Conservation (phyloP, 345 rosid genomes). For the Angophora floribunda region DNA sequence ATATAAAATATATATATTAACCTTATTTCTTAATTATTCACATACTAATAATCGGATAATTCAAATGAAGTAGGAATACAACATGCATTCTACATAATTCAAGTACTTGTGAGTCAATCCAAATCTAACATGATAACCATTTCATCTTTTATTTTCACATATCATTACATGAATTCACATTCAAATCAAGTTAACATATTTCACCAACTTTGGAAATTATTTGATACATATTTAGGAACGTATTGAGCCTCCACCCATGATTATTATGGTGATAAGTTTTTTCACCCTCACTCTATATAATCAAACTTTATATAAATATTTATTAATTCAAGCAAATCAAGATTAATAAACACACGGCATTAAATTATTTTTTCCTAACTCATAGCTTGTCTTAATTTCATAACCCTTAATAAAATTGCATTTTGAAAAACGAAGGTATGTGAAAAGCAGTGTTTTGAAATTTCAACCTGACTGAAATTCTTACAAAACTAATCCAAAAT, state of each 20-base stretch:
- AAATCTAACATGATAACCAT: neutral
- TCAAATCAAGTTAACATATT: neutral
- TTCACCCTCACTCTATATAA: neutral
- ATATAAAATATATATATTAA: too few species aligned
- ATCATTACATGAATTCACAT: neutral
- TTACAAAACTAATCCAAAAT: rapidly evolving
- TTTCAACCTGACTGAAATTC: too few species aligned
- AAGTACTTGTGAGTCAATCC: neutral
- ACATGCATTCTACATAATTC: neutral
- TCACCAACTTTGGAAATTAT: too few species aligned
- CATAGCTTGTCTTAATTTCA: rapidly evolving
- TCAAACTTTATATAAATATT: too few species aligned
- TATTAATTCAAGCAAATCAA: rapidly evolving
- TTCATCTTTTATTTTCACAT: neutral
- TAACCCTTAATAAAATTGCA: neutral
- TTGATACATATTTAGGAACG: rapidly evolving
- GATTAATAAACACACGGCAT: too few species aligned
- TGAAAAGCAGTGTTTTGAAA: neutral
- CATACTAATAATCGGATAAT: neutral
- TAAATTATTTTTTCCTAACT: too few species aligned
- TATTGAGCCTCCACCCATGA: rapidly evolving
- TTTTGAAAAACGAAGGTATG: rapidly evolving
- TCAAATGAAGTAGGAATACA: too few species aligned
- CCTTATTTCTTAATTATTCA: too few species aligned
- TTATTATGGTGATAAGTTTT: neutral